Evolutionary conservation across 805 yeast species (phyloP), one percentile per base, ranked within the genome.

Genomic region (Sugiyamaella lignohabitans): DNA sequence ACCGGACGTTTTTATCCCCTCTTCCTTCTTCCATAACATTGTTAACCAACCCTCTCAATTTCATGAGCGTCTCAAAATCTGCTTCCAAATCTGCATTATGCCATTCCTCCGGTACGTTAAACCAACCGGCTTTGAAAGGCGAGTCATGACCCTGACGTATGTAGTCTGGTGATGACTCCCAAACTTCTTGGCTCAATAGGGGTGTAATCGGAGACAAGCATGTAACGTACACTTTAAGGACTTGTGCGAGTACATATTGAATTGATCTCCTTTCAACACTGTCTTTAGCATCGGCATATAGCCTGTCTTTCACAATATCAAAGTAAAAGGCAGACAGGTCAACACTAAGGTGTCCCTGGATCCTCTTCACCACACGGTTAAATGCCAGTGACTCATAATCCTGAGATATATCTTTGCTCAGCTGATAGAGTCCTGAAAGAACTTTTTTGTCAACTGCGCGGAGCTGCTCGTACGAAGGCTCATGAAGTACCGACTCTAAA

Each of bases 161-260:
- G 17, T 43, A 53, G 2, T 44, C 51, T 8, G 77, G 80, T 3
- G 76, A 57, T 48, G 72, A 71, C 34, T 78, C 76, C 96, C 96
- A 89, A 0, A 79, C 87, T 59, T 93, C 97, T 64, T 93, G 98
- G 0, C 91, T 74, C 47, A 89, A 68, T 2, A 87, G 61, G 1
- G 99, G 99, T 34, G 84, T 66, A 1, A 93, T 78, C 1, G 98
- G 98, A 0, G 88, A 73, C 47, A 91, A 61, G 1, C 86, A 62
- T 0, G 85, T 74, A n/a, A 79, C 62, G 58, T 87, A 84, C 0
- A 79, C 72, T 38, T 69, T 70, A 16, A 87, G 66, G 11, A 86
- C 69, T 39, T 68, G 53, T 16, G 57, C 47, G 43, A 93, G 68
- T 0, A 84, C 91, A 2, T 84, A 80, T 62, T 84, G 91, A 5